Evolutionary conservation across 352 stramenopile species (phyloP).

Genomic region (Globisporangium uncinulatum): DNA sequence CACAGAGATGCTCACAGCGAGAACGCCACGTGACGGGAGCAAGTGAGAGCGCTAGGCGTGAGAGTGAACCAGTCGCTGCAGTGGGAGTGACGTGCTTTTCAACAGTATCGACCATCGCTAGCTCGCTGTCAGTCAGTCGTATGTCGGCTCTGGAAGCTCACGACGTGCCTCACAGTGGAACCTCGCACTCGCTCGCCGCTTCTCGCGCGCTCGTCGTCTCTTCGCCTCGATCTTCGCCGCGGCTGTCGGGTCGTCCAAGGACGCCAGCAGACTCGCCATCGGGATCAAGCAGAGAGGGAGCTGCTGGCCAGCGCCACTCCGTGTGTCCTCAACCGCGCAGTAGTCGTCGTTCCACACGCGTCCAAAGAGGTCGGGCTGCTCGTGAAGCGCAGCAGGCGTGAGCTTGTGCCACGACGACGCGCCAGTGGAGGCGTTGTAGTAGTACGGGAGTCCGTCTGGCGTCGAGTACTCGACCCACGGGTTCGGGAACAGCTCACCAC

Average conservation of each 20-base stretch:
- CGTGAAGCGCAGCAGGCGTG: background rate
- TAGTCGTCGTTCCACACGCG: conserved; percentile 2
- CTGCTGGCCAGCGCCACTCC: conserved; percentile 17
- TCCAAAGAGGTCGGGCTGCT: conserved; percentile 7
- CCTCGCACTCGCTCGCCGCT: conserved; percentile 6
- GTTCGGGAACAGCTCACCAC: background rate
- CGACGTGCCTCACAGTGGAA: background rate
- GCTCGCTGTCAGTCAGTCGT: background rate
- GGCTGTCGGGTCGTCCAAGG: conserved; percentile 58
- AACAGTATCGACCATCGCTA: background rate
- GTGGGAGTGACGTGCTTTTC: too few relatives aligned
- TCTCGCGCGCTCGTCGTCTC: conserved; percentile 32
- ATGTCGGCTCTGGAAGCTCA: background rate
- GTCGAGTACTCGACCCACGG: conserved; percentile 43
- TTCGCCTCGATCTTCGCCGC: conserved; percentile 40
- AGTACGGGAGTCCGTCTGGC: conserved; percentile 55
- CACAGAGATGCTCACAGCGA: background rate
- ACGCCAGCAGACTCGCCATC: conserved; percentile 57
- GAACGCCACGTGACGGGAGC: background rate
- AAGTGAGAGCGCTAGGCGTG: background rate
- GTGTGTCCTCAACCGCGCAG: background rate
- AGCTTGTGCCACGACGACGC: conserved; percentile 54
- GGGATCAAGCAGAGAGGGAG: conserved; percentile 62
- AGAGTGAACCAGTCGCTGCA: background rate
- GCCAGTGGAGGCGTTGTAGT: conserved; percentile 50